phyloP scores from a whole-genome alignment of 371 early-diverging fungal species.

The Cokeromyces recurvatus region DNA sequence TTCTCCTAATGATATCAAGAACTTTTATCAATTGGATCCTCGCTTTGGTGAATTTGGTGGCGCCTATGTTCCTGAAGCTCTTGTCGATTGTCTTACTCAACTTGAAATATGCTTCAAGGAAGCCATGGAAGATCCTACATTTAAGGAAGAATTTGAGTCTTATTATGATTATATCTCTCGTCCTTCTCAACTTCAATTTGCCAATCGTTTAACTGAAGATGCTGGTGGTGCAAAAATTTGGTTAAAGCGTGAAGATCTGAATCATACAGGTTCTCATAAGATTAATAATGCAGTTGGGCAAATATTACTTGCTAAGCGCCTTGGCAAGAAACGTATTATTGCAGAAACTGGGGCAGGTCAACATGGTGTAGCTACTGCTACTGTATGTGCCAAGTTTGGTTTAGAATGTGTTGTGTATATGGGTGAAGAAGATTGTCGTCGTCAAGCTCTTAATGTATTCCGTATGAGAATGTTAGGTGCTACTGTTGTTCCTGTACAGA shows the following conservation, averaged over 20 bases:
- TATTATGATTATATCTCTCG: slow-evolving; percentile 91
- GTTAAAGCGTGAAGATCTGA: slow-evolving; percentile 97
- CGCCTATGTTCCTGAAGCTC: slow-evolving; percentile 93
- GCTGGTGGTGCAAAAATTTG: slow-evolving; percentile 89
- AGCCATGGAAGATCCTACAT: slow-evolving; percentile 81
- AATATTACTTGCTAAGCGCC: slow-evolving; percentile 85
- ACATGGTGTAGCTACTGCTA: slow-evolving; percentile 98
- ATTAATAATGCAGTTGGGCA: slow-evolving; percentile 98
- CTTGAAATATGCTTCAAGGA: slow-evolving; percentile 77
- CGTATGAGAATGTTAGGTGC: slow-evolving; percentile 94
- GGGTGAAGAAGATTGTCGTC: slow-evolving; percentile 93
- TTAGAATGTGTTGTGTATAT: slow-evolving; percentile 95
- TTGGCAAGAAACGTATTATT: slow-evolving; percentile 95
- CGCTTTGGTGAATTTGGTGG: slow-evolving; percentile 96
- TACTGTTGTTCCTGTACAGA: slow-evolving; percentile 81
- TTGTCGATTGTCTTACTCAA: slow-evolving; percentile 89
- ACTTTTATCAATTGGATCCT: slow-evolving; percentile 53
- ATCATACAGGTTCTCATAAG: slow-evolving; percentile 98
- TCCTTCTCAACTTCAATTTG: slow-evolving; percentile 83
- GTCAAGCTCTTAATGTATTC: slow-evolving; percentile 95
- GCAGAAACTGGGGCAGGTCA: slow-evolving; percentile 99
- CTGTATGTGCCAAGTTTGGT: slow-evolving; percentile 96
- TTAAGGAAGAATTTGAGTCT: slow-evolving; percentile 86
- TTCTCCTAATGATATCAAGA: slow-evolving; percentile 26
- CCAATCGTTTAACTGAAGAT: slow-evolving; percentile 78